Evolutionary conservation across 805 yeast genomes (phyloP), one percentile per base, ranked within the genome.

Genomic region (Debaryomyces castellii): DNA sequence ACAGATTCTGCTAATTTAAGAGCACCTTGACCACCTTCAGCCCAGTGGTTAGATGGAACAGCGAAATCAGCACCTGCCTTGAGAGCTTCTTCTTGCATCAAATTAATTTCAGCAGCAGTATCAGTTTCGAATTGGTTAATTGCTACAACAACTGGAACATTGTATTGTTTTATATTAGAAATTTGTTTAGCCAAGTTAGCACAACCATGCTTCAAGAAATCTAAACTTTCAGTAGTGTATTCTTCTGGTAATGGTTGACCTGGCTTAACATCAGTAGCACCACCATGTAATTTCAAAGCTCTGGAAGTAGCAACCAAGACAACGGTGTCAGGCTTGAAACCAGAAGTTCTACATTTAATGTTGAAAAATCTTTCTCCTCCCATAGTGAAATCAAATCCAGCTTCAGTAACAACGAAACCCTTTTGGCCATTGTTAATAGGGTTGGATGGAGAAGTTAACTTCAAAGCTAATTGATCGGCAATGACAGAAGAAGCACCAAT

Each of bases 371-470:
- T 81, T 75, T 92, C 99, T 57, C 98, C 98, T 54, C 99, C 99
- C 98, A 92, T 92, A 40, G 97, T 92, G 76, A 94, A 92, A 69
- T 92, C 98, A 71, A 92, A 92, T 43, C 99, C 99, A 33, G 98
- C 97, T 69, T 92, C 99, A 41, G 99, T 92, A 50, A 92, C 89
- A 45, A 90, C 98, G 63, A 81, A 92, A 54, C 98, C 98, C 50
- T 75, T 73, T 46, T 55, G 49, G 44, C 82, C 77, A 49, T 57
- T 65, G 56, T 72, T 72, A 46, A 63, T 62, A 51, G 78, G 67
- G 68, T 60, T 76, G 50, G 71, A 60, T 16, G 77, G 70, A 18
- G 78, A 66, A 14, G 96, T 90, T 56, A 92, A 80, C 71, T 92
- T 90, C 62, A 92, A 77, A 4, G 96, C 99, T 69, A 92, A 81